A percentile compares a stretch with the other conserved stretches of the same genome.
phyloP scores from a whole-genome alignment of 805 yeast genomes.

The Candida xiaguanensis region DNA sequence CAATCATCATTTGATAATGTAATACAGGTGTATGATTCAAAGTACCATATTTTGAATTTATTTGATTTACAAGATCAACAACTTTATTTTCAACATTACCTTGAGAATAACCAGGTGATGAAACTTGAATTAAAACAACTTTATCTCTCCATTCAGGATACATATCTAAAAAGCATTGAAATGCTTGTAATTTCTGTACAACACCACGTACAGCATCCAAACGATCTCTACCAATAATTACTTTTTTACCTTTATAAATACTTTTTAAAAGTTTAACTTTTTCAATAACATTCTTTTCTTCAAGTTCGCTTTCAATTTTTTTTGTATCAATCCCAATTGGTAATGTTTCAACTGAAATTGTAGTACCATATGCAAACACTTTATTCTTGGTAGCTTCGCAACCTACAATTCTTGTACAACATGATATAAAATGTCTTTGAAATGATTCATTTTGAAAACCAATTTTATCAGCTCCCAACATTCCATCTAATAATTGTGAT shows the following conservation, averaged over 20 bases:
- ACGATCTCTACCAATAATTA: conserved; percentile 92
- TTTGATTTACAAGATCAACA: conserved; percentile 72
- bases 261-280: conserved; percentile 64
- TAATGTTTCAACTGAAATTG: conserved; percentile 66
- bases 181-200: conserved; percentile 87
- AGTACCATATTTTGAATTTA: conserved; percentile 81
- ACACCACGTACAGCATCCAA: conserved; percentile 91
- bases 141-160: conserved; percentile 89
- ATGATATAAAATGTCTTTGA: conserved; percentile 85
- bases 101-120: conserved; percentile 68
- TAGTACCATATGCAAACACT: conserved; percentile 72
- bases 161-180: conserved; percentile 81
- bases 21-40: conserved; percentile 84
- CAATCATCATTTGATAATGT: conserved; percentile 87
- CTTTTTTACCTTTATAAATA: conserved; percentile 61
- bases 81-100: conserved; percentile 76
- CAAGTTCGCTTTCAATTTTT: conserved; percentile 60
- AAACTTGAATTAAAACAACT: conserved; percentile 88
- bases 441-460: conserved; percentile 86
- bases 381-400: conserved; percentile 60
- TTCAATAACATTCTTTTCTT: conserved; percentile 44
- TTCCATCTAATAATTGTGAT: conserved; percentile 77
- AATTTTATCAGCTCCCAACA: conserved; percentile 83
- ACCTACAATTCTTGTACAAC: conserved; percentile 85
- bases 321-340: conserved; percentile 89